Base-by-base conservation (phyloP, 768 basidiomycete species). In the Imleria badia region DNA sequence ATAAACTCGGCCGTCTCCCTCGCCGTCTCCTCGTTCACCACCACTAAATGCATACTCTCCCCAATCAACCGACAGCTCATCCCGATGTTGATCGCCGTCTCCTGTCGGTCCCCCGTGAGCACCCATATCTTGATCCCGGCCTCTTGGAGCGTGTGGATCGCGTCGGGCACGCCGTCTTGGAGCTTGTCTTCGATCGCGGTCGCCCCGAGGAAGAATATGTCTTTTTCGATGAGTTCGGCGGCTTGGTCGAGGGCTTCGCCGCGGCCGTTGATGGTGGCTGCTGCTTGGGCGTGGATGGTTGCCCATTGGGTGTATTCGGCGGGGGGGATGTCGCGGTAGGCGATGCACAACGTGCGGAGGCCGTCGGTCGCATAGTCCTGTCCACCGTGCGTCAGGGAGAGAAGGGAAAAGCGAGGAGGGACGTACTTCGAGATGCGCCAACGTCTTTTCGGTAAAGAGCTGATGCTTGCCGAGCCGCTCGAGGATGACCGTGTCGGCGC, bases 61-160 rank as follows among this genome's bases (percentile, higher is more conserved):
- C 94, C 93, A 47, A 99, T 98, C 64, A 99, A 72, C 58, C 94
- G 83, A 75, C 97, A 98, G 2, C 94, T 96, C 81, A 98, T 87
- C 48, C 97, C 97, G 59, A 99, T 98, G 65, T 99, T 99, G 73
- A 99, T 98, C 15, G 97, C 97, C 2, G 97, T 99, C 73, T 99
- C 97, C 75, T 99, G 97, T 60, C 97, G 78, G 71, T 99, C 97
- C 1, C 97, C 97, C 3, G 97, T 99, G 47, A 99, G 75, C 9
- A 99, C 95, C 97, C 97, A 99, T 17, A 99, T 86, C 87, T 98
- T 99, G 73, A 99, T 97, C 3, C 97, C 97, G 35, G 97, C 97
- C 82, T 91, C 92, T 64, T 99, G 97, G 43, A 99, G 72, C 0
- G 95, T 98, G 68, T 98, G 95, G 45, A 98, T 99, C 6, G 97